Conservation (phyloP, 768 basidiomycete species). For the Cytidiella melzeri region DNA sequence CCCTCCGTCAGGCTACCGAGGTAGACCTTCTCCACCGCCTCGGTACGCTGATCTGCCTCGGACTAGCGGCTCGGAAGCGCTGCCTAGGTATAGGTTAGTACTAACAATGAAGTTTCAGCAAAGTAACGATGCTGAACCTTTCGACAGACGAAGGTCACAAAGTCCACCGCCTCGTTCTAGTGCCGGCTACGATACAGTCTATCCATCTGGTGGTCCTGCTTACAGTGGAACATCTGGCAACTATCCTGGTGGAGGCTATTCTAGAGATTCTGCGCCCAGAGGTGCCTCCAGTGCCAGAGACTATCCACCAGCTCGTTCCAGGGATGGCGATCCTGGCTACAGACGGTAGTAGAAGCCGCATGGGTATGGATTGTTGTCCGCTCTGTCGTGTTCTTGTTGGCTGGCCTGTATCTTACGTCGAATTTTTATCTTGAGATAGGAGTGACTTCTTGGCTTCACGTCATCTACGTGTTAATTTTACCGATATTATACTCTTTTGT, state of each 20-base stretch:
- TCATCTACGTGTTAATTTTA: too few species aligned
- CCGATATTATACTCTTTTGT: too few species aligned
- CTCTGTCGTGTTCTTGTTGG: too few species aligned
- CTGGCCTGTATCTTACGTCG: too few species aligned
- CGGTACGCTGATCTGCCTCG: conserved; percentile 36
- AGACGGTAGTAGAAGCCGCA: conserved; percentile 21
- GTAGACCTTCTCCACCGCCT: conserved; percentile 45
- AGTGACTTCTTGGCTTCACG: too few species aligned
- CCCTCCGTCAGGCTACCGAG: conserved; percentile 43
- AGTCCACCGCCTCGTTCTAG: conserved; percentile 55
- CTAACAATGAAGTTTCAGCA: not conserved
- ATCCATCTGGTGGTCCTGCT: conserved; percentile 28
- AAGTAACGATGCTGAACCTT: conserved; percentile 2
- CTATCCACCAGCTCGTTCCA: conserved; percentile 30
- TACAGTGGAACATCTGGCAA: conserved; percentile 26
- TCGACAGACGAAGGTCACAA: conserved; percentile 59
- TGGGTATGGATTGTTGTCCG: too few species aligned
- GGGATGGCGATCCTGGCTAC: conserved; percentile 28
- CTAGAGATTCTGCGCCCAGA: conserved; percentile 31
- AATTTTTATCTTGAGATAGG: too few species aligned
- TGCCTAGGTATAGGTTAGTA: conserved; percentile 32
- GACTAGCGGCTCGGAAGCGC: conserved; percentile 29
- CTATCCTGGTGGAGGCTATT: conserved; percentile 45
- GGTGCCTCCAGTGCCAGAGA: conserved; percentile 32
- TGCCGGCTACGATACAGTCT: conserved; percentile 44